Percentiles rank a stretch among this genome's conserved stretches.
These are phyloP conservation scores for Strobilomyces confusus DNA, from an alignment of 768 basidiomycete genomes.

Conservation along the genomic window DNA sequence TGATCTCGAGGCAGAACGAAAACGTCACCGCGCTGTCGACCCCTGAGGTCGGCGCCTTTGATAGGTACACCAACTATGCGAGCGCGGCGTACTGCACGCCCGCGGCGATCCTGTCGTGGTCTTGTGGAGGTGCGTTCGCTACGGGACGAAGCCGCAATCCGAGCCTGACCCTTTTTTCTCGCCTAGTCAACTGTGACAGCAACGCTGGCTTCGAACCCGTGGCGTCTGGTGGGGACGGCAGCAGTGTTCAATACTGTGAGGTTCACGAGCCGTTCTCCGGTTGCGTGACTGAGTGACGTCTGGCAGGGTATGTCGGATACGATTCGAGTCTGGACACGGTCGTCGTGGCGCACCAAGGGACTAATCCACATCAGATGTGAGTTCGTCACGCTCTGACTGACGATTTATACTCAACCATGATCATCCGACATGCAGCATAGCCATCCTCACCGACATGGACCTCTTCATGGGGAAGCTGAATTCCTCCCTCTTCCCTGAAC, in stretches of 20 bases:
- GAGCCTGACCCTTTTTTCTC: neutral
- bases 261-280: conserved; percentile 10
- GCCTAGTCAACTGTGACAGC: conserved; percentile 42
- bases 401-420: conserved; percentile 1
- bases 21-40: conserved; percentile 35
- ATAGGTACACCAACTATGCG: conserved; percentile 47
- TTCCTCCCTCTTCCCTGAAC: conserved; percentile 43
- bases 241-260: conserved; percentile 41
- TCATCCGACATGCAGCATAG: neutral
- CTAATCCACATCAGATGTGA: conserved; percentile 25
- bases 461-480: conserved; percentile 31
- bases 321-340: conserved; percentile 36
- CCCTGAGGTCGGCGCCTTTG: conserved; percentile 39
- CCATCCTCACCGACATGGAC: conserved; percentile 39
- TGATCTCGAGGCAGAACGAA: conserved; percentile 1
- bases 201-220: conserved; percentile 46
- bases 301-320: conserved; percentile 50
- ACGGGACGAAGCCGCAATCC: neutral
- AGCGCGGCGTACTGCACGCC: conserved; percentile 45
- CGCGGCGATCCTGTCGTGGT: conserved; percentile 39
- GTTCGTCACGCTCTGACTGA: conserved; percentile 39
- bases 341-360: conserved; percentile 39
- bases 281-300: neutral
- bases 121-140: conserved; percentile 43
- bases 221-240: conserved; percentile 47